Conservation (phyloP, 352 stramenopile species). For the Globisporangium mamillatum region DNA sequence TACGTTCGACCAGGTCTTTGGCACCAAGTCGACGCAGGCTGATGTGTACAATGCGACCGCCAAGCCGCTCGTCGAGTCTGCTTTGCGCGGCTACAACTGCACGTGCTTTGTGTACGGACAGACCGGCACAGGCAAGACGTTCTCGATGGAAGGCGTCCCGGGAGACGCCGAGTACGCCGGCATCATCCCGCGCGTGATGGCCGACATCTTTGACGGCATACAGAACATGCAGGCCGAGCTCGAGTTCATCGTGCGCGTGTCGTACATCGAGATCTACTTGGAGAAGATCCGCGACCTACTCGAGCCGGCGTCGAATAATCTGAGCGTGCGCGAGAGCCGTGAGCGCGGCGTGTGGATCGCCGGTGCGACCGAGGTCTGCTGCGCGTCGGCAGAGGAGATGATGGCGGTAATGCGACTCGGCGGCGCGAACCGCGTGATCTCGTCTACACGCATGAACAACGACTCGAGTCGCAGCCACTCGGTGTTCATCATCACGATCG, state of each 20-base stretch:
- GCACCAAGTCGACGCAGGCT: slow-evolving; percentile 46
- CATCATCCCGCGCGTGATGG: slow-evolving; percentile 77
- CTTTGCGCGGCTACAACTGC: slow-evolving; percentile 84
- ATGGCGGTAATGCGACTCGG: slow-evolving; percentile 86
- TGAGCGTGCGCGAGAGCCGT: slow-evolving; percentile 58
- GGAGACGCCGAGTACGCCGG: slow-evolving; percentile 61
- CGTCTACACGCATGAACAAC: slow-evolving; percentile 90
- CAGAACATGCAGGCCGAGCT: slow-evolving; percentile 66
- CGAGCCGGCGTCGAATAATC: slow-evolving; percentile 47
- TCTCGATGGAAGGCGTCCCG: slow-evolving; percentile 87
- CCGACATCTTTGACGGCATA: slow-evolving; percentile 67
- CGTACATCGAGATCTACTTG: slow-evolving; percentile 99
- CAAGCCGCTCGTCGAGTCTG: slow-evolving; percentile 55
- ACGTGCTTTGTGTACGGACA: slow-evolving; percentile 93
- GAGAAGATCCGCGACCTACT: slow-evolving; percentile 98
- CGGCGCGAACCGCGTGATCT: slow-evolving; percentile 90
- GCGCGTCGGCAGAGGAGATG: slow-evolving; percentile 59
- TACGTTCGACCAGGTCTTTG: slow-evolving; percentile 75
- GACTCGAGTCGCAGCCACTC: slow-evolving; percentile 92
- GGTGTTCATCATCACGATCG: slow-evolving; percentile 96
- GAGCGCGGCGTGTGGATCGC: slow-evolving; percentile 65
- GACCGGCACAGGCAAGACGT: slow-evolving; percentile 91
- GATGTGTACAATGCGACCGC: slow-evolving; percentile 67
- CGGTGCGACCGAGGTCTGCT: slow-evolving; percentile 61
- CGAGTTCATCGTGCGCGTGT: slow-evolving; percentile 95